phyloP scores from a whole-genome alignment of 1,139 yeast species.

The Komagataea norvegica region DNA sequence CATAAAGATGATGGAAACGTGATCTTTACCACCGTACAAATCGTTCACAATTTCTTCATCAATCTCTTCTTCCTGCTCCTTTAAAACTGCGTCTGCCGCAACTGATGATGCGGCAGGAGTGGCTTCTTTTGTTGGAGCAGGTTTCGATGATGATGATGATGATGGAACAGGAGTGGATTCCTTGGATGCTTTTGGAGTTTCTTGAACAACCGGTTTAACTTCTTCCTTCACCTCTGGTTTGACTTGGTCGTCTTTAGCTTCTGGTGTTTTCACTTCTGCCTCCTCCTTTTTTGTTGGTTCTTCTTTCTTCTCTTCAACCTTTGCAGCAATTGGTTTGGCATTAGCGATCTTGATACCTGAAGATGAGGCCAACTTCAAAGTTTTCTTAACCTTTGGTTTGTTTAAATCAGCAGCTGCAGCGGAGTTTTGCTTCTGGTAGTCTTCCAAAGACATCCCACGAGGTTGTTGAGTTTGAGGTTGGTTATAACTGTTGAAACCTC shows the following conservation, averaged over 20 bases:
- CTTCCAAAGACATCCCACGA: conserved; percentile 83
- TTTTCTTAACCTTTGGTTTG: conserved; percentile 48
- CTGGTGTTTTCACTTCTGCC: conserved; percentile 19
- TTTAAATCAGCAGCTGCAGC: conserved; percentile 27
- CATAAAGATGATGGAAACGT: conserved; percentile 94
- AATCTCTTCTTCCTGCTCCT: conserved; percentile 79
- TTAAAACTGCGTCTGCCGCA: conserved; percentile 42
- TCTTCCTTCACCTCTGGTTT: conserved; percentile 13
- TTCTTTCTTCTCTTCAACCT: conserved; percentile 23
- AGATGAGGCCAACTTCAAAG: conserved; percentile 61
- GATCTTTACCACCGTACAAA: conserved; percentile 96
- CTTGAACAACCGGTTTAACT: conserved; percentile 2
- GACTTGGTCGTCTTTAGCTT: conserved; percentile 15
- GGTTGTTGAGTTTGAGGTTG: conserved; percentile 32
- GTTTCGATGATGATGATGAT: too few species aligned
- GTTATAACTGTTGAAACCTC: conserved; percentile 22
- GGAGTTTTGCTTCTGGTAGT: conserved; percentile 55
- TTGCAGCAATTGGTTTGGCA: conserved; percentile 39
- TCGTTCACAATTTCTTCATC: conserved; percentile 88
- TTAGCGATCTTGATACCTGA: conserved; percentile 67
- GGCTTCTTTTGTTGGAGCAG: conserved; percentile 17
- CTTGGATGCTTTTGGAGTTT: conserved; percentile 13
- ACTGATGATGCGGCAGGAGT: conserved; percentile 16
- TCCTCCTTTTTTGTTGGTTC: conserved; percentile 15
- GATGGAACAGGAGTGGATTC: conserved; percentile 15